Evolutionary conservation across 306 rosid species (phyloP), one percentile per base, ranked within the genome.

Genomic region (Fragaria ananassa): DNA sequence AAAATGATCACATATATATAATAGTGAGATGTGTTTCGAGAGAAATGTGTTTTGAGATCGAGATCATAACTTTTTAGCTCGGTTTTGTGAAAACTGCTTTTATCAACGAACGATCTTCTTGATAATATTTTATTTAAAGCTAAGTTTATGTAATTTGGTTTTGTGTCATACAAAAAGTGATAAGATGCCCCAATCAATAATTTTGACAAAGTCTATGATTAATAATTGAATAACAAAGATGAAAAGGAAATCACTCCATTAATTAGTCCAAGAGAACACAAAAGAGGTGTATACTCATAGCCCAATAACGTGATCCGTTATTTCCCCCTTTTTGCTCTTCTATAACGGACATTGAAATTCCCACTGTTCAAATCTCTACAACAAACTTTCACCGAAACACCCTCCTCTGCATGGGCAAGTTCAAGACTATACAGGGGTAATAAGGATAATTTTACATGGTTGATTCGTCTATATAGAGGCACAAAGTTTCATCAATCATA

Each of bases 271-370:
- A 74, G 57, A 6, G 68, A 68, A 73, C 77, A 51, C 82, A 72
- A 60, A 76, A 76, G 76, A 69, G 74, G 3, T 27, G 72, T 10
- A 80, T 74, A 84, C 78, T 74, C 80, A 77, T 86, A 70, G 63
- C 87, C 76, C 69, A 81, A 86, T 86, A 80, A 92, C 97, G 91
- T 47, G 76, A 84, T 90, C 98, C 96, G 96, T 92, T 89, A 85
- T 84, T 37, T 83, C 83, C 61, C 75, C 81, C 54, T 81, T 70
- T 57, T 50, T 62, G 71, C 80, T 66, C 58, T 61, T 73, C 77
- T 65, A 23, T 75, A 84, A 88, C 95, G 93, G 93, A 81, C 80
- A 51, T 85, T 84, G 91, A 79, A 79, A 54, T 81, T 81, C 88
- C 74, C 77, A 68, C 81, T 21, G 65, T 70, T 75, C 76, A 1